Evolutionary conservation across 2,329 filamentous ascomycete species (phyloP).

Genomic region (Pyrenochaeta sp.): DNA sequence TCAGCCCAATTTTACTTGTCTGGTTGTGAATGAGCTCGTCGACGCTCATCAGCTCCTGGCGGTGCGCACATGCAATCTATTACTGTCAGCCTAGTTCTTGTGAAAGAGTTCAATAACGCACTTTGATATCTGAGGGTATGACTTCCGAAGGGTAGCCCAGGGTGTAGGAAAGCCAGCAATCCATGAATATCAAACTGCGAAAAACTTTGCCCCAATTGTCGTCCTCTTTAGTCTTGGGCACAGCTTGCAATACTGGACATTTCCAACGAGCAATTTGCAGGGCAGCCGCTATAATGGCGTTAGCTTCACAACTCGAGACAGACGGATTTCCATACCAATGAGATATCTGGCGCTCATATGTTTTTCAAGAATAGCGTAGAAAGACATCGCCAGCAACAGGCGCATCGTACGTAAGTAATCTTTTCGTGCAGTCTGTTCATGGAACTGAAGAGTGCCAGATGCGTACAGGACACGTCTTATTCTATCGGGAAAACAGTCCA

Average conservation of each 20-base stretch:
- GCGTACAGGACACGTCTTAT: slow-evolving; percentile 42
- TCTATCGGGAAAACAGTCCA: slow-evolving; percentile 42
- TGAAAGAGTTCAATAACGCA: slow-evolving; percentile 18
- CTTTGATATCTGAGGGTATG: slow-evolving; percentile 34
- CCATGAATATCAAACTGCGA: slow-evolving; percentile 49
- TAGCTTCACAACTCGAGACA: neutral
- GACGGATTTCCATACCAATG: slow-evolving; percentile 34
- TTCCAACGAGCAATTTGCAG: slow-evolving; percentile 48
- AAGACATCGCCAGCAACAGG: slow-evolving; percentile 43
- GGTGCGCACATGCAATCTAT: slow-evolving; percentile 32
- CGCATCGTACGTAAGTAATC: slow-evolving; percentile 47
- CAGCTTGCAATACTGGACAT: slow-evolving; percentile 18
- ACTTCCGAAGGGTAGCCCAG: slow-evolving; percentile 45
- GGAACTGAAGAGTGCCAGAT: slow-evolving; percentile 43
- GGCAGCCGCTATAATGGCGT: slow-evolving; percentile 37
- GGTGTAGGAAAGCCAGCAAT: slow-evolving; percentile 49
- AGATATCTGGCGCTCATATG: slow-evolving; percentile 49
- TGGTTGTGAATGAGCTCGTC: slow-evolving; percentile 45
- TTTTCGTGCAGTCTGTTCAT: slow-evolving; percentile 37
- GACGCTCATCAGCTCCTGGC: slow-evolving; percentile 21
- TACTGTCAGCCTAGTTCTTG: slow-evolving; percentile 16
- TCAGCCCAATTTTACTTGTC: slow-evolving; percentile 44
- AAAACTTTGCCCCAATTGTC: slow-evolving; percentile 39
- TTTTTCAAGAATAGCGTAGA: slow-evolving; percentile 48
- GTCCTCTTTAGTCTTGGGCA: slow-evolving; percentile 1